These are phyloP conservation scores for Ceratobasidium sp. DNA, from an alignment of 1,284 basidiomycete species.

Conservation along the genomic window DNA sequence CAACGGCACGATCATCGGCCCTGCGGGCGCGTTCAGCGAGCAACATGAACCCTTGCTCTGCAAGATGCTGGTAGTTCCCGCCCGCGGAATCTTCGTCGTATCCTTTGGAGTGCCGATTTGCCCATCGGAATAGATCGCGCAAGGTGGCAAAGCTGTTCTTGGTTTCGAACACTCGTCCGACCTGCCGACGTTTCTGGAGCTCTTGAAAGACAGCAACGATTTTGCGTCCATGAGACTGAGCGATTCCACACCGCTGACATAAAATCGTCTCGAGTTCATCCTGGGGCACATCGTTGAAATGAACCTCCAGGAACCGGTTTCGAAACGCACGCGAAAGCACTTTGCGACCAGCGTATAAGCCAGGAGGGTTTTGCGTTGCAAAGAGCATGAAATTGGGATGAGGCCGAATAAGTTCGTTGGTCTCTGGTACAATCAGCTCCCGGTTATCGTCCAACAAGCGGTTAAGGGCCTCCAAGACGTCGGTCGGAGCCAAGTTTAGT, in stretches of 20 bases:
- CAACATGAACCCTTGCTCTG: constrained; percentile 97
- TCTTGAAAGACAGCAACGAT: constrained; percentile 95
- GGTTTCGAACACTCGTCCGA: constrained; percentile 93
- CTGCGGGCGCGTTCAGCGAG: constrained; percentile 90
- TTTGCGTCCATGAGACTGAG: constrained; percentile 88
- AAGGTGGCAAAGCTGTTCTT: constrained; percentile 97
- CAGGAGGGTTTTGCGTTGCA: constrained; percentile 98
- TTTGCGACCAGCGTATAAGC: constrained; percentile 96
- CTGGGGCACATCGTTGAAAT: constrained; percentile 97
- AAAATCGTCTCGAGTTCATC: constrained; percentile 92
- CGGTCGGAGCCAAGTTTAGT: constrained; percentile 96
- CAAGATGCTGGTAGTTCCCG: constrained; percentile 89
- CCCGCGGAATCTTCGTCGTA: constrained; percentile 53
- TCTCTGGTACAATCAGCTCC: constrained; percentile 95
- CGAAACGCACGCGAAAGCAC: constrained; percentile 95
- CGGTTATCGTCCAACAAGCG: constrained; percentile 97
- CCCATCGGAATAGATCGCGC: constrained; percentile 98
- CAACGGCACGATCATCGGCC: constrained; percentile 84
- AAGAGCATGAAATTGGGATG: constrained; percentile 98
- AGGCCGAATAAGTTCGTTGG: constrained; percentile 91
- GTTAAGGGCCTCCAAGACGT: constrained; percentile 97
- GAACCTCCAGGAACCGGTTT: constrained; percentile 98
- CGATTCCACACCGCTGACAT: constrained; percentile 86
- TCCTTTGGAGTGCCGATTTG: constrained; percentile 66
- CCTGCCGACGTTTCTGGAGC: constrained; percentile 90